phyloP scores from a whole-genome alignment of 768 basidiomycete species.

The Astraeus odoratus region DNA sequence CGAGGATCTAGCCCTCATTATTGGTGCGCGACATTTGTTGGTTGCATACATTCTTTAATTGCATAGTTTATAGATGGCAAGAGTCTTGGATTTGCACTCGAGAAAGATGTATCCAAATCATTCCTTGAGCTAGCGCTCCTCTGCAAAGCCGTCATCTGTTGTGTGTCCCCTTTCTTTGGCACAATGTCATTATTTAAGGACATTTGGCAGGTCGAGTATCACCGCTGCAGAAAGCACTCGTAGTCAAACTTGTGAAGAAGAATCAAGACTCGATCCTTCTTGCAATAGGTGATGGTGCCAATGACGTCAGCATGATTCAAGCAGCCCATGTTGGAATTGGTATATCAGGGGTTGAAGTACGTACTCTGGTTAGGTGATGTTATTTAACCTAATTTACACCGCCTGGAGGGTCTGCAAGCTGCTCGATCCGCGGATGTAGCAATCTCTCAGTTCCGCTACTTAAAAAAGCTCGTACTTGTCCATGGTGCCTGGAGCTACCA shows the following conservation, averaged over 20 bases:
- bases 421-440: conserved; percentile 96
- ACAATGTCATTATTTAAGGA: too few relatives aligned
- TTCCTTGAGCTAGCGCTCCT: conserved; percentile 95
- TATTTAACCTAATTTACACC: neutral
- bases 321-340: conserved; percentile 97
- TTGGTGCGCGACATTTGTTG: conserved; percentile 57
- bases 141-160: conserved; percentile 99
- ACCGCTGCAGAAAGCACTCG: conserved; percentile 93
- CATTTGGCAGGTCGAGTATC: conserved; percentile 77
- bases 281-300: conserved; percentile 96
- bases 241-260: conserved; percentile 98
- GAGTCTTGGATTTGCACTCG: conserved; percentile 85
- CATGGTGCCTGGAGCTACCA: conserved; percentile 99
- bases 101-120: conserved; percentile 82
- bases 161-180: conserved; percentile 33
- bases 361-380: conserved; percentile 5
- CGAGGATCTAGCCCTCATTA: conserved; percentile 91
- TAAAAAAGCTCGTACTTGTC: conserved; percentile 92
- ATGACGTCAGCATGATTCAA: conserved; percentile 99
- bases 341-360: conserved; percentile 93
- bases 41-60: neutral
- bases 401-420: conserved; percentile 83
- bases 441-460: conserved; percentile 93
- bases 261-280: conserved; percentile 90
- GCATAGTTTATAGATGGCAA: conserved; percentile 67